phyloP scores from a whole-genome alignment of 2,329 filamentous ascomycete genomes.

The Diaporthe sp. region DNA sequence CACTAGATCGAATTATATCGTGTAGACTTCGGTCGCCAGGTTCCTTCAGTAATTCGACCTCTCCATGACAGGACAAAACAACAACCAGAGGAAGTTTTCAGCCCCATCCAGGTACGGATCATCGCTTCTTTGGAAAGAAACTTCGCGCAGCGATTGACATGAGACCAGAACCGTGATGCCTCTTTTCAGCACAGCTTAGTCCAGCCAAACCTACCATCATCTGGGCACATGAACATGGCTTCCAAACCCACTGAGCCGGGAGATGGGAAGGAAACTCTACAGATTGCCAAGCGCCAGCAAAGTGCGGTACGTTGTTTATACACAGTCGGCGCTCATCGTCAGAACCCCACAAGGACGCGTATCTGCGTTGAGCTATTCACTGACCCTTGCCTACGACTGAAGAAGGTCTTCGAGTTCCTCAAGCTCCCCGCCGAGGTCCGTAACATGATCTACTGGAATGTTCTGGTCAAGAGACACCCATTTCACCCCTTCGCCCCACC shows the following conservation, averaged over 20 bases:
- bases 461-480: neutral
- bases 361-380: neutral
- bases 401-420: neutral
- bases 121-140: neutral
- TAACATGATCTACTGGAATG: neutral
- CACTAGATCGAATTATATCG: neutral
- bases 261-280: neutral
- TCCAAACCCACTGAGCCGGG: too few relatives aligned
- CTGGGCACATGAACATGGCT: too few relatives aligned
- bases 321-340: neutral
- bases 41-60: neutral
- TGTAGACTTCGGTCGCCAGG: neutral
- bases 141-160: rapidly evolving
- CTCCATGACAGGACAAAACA: rapidly evolving
- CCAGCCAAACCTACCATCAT: neutral
- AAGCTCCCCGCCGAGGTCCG: neutral
- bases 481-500: neutral
- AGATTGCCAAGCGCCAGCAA: too few relatives aligned
- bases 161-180: neutral
- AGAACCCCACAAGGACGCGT: too few relatives aligned
- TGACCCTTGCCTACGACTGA: neutral
- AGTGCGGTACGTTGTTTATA: neutral
- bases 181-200: neutral
- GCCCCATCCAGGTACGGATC: neutral
- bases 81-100: rapidly evolving